Evolutionary conservation across 2,329 filamentous ascomycete genomes (phyloP).

Genomic region (Monosporascus sp.): DNA sequence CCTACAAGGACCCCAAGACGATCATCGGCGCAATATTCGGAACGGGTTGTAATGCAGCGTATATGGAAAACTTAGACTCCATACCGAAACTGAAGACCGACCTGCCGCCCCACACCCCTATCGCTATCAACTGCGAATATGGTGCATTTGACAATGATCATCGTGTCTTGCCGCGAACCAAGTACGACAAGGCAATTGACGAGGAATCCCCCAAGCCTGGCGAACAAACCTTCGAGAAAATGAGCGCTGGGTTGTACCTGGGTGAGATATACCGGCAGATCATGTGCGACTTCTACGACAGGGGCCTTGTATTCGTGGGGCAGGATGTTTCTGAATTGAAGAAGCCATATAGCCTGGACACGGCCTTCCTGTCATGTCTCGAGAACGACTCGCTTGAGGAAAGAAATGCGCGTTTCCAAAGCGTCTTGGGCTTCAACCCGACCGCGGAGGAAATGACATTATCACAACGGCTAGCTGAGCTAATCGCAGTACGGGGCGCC

Average conservation of each 20-base stretch:
- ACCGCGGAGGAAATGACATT: slow-evolving; percentile 64
- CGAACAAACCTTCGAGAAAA: slow-evolving; percentile 70
- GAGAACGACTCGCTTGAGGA: slow-evolving; percentile 69
- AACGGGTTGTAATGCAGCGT: slow-evolving; percentile 71
- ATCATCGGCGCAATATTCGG: slow-evolving; percentile 74
- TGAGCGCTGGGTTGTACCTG: slow-evolving; percentile 67
- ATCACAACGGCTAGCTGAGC: slow-evolving; percentile 63
- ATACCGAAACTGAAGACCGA: slow-evolving; percentile 70
- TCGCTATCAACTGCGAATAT: slow-evolving; percentile 72
- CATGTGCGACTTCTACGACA: slow-evolving; percentile 34
- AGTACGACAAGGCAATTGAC: slow-evolving; percentile 64
- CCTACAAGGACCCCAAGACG: slow-evolving; percentile 66
- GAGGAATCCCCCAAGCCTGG: slow-evolving; percentile 64
- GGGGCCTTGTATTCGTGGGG: slow-evolving; percentile 62
- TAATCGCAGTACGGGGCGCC: slow-evolving; percentile 69
- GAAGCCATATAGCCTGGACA: slow-evolving; percentile 65
- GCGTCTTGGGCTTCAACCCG: slow-evolving; percentile 20
- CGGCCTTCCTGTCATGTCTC: slow-evolving; percentile 65
- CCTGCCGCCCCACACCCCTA: slow-evolving; percentile 58
- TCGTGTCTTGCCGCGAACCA: slow-evolving; percentile 59
- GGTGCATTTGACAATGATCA: slow-evolving; percentile 69
- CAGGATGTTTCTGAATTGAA: slow-evolving; percentile 61
- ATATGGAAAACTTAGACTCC: slow-evolving; percentile 67
- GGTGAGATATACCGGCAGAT: slow-evolving; percentile 68
- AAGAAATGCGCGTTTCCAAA: slow-evolving; percentile 27